Percentiles rank a stretch among this genome's conserved stretches.
Evolutionary conservation across 371 early-diverging fungal species (phyloP).

Genomic region (Funneliformis caledonium): DNA sequence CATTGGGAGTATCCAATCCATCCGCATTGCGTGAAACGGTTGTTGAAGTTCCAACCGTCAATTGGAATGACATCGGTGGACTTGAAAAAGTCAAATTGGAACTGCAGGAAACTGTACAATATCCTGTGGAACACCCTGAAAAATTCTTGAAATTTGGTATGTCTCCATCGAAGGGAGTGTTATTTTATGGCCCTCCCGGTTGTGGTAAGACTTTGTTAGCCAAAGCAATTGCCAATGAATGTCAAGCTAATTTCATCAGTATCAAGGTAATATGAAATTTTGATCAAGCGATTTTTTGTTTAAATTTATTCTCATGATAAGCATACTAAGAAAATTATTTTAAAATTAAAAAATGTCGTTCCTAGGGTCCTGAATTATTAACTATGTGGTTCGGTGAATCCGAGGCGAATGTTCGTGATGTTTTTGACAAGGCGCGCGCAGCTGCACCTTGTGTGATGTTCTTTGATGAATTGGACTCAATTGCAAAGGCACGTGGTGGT

Average conservation of each 20-base stretch:
- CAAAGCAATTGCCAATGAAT: conserved; percentile 99
- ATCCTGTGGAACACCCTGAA: conserved; percentile 99
- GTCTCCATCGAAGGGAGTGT: conserved; percentile 99
- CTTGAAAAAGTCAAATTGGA: conserved; percentile 99
- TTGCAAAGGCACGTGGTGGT: conserved; percentile 97
- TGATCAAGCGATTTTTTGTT: neutral
- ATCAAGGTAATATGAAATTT: conserved; percentile 75
- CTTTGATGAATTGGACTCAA: conserved; percentile 99
- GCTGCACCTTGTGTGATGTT: conserved; percentile 99
- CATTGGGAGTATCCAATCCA: conserved; percentile 97
- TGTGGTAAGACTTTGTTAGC: conserved; percentile 99
- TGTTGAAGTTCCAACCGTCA: conserved; percentile 98
- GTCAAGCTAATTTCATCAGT: conserved; percentile 99
- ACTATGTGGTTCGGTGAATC: conserved; percentile 99
- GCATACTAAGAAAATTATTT: neutral
- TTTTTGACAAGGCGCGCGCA: conserved; percentile 99
- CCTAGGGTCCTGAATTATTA: conserved; percentile 97
- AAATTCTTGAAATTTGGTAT: conserved; percentile 99
- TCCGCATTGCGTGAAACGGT: conserved; percentile 99
- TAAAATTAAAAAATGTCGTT: neutral
- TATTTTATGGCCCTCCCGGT: conserved; percentile 99
- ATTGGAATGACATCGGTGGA: conserved; percentile 99
- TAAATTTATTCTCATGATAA: neutral
- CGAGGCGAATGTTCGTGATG: conserved; percentile 99
- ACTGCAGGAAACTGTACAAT: conserved; percentile 99